phyloP scores from a whole-genome alignment of 2,329 filamentous ascomycete genomes.

The Ascosphaera acerosa region DNA sequence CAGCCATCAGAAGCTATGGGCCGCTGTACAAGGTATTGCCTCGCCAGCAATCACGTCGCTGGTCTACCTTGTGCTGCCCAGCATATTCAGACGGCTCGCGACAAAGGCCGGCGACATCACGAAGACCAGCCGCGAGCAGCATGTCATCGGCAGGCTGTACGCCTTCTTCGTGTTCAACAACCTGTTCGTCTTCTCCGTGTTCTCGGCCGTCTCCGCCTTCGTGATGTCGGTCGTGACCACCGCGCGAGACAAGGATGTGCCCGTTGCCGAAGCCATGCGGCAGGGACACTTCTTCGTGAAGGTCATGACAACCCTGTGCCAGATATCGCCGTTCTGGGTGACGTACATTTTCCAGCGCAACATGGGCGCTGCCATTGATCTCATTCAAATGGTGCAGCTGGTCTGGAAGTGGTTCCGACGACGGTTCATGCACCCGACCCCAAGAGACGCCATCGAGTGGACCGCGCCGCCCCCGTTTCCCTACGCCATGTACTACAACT shows the following conservation, averaged over 20 bases:
- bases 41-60: slow-evolving; percentile 71
- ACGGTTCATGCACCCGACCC: slow-evolving; percentile 68
- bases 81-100: slow-evolving; percentile 71
- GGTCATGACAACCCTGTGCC: slow-evolving; percentile 50
- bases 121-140: slow-evolving; percentile 75
- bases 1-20: slow-evolving; percentile 43
- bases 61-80: slow-evolving; percentile 67
- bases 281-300: slow-evolving; percentile 35
- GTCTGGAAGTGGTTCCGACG: slow-evolving; percentile 64
- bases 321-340: slow-evolving; percentile 77
- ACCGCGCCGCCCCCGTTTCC: slow-evolving; percentile 84
- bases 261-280: slow-evolving; percentile 43
- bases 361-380: slow-evolving; percentile 72
- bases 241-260: slow-evolving; percentile 28
- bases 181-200: slow-evolving; percentile 75
- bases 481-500: slow-evolving; percentile 94
- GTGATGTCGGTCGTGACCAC: slow-evolving; percentile 35
- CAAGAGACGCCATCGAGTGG: slow-evolving; percentile 71
- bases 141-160: slow-evolving; percentile 77
- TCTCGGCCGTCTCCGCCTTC: slow-evolving; percentile 58
- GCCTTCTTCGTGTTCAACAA: slow-evolving; percentile 98
- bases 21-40: slow-evolving; percentile 71
- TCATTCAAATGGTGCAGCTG: slow-evolving; percentile 69
- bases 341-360: slow-evolving; percentile 84
- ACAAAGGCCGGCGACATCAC: slow-evolving; percentile 67